phyloP scores from a whole-genome alignment of 1,284 basidiomycete genomes.

The Marasmius tenuissimus region DNA sequence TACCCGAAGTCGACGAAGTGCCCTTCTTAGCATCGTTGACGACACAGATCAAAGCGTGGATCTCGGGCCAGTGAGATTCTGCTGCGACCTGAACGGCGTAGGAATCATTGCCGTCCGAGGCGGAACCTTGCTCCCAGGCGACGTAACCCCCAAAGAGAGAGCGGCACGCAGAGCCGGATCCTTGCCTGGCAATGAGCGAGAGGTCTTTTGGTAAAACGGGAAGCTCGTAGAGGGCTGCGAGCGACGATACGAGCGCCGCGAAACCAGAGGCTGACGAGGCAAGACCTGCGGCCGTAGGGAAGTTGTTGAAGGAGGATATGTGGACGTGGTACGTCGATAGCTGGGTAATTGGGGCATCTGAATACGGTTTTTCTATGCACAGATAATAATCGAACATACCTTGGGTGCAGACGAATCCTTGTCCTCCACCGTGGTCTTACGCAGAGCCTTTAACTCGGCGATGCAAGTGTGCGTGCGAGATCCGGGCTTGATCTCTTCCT shows the following conservation, averaged over 20 bases:
- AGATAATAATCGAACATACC: conserved; percentile 40
- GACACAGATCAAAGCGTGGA: conserved; percentile 97
- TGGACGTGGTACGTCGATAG: conserved; percentile 76
- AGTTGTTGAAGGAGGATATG: conserved; percentile 97
- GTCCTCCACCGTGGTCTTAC: conserved; percentile 73
- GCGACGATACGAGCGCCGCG: conserved; percentile 90
- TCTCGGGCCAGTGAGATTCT: conserved; percentile 88
- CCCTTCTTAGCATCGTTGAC: conserved; percentile 97
- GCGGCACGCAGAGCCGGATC: conserved; percentile 96
- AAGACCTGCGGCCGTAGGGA: conserved; percentile 97
- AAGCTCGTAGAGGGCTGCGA: conserved; percentile 86
- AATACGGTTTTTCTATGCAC: not conserved
- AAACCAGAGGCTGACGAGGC: conserved; percentile 98
- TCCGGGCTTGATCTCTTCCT: conserved; percentile 84
- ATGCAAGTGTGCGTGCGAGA: conserved; percentile 88
- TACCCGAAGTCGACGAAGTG: conserved; percentile 92
- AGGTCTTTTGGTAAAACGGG: conserved; percentile 68
- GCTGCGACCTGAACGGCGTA: conserved; percentile 88
- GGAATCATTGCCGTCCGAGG: conserved; percentile 79
- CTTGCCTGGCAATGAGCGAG: conserved; percentile 94
- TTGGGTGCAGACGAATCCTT: conserved; percentile 62
- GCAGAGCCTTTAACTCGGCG: conserved; percentile 80
- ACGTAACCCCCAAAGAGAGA: conserved; percentile 98
- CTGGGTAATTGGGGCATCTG: conserved; percentile 34
- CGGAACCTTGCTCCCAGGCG: conserved; percentile 86